Evolutionary conservation across 2,329 filamentous ascomycete species (phyloP).

Genomic region (Pezicula rhizophila): DNA sequence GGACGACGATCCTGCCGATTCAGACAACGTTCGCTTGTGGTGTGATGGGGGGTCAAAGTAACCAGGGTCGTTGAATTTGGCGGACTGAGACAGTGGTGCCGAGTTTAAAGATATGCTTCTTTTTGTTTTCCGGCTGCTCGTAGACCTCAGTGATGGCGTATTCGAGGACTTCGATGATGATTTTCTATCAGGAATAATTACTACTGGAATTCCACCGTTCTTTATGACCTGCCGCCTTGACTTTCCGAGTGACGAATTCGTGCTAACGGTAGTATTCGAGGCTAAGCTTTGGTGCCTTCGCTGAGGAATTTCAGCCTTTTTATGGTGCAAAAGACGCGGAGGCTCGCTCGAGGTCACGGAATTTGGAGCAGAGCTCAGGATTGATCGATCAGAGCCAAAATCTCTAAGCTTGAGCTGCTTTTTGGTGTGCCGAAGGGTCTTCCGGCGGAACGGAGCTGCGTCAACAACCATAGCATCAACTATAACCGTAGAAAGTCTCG

Average conservation of each 20-base stretch:
- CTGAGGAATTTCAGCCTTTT: slow-evolving; percentile 17
- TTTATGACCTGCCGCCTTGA: slow-evolving; percentile 54
- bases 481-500: slow-evolving; percentile 46
- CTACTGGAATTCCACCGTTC: slow-evolving; percentile 54
- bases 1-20: slow-evolving; percentile 22
- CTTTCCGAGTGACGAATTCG: slow-evolving; percentile 43
- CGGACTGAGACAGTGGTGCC: slow-evolving; percentile 35
- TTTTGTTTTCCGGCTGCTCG: slow-evolving; percentile 51
- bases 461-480: slow-evolving; percentile 55
- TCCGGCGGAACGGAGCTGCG: slow-evolving; percentile 37
- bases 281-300: slow-evolving; percentile 33
- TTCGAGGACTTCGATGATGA: slow-evolving; percentile 42
- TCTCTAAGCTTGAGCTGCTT: slow-evolving; percentile 48
- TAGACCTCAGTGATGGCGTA: slow-evolving; percentile 52
- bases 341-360: slow-evolving; percentile 28
- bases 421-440: slow-evolving; percentile 55
- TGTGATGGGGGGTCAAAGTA: slow-evolving; percentile 35
- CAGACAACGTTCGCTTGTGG: slow-evolving; percentile 21
- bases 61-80: slow-evolving; percentile 37
- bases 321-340: slow-evolving; percentile 19
- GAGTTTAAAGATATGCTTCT: slow-evolving; percentile 48
- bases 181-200: slow-evolving; percentile 53
- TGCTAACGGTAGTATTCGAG: slow-evolving; percentile 43
- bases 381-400: slow-evolving; percentile 29
- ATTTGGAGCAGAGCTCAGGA: slow-evolving; percentile 34